Evolutionary conservation across 495 filamentous ascomycete species (phyloP), one percentile per base, ranked within the genome.

Genomic region (Parathielavia appendiculata): DNA sequence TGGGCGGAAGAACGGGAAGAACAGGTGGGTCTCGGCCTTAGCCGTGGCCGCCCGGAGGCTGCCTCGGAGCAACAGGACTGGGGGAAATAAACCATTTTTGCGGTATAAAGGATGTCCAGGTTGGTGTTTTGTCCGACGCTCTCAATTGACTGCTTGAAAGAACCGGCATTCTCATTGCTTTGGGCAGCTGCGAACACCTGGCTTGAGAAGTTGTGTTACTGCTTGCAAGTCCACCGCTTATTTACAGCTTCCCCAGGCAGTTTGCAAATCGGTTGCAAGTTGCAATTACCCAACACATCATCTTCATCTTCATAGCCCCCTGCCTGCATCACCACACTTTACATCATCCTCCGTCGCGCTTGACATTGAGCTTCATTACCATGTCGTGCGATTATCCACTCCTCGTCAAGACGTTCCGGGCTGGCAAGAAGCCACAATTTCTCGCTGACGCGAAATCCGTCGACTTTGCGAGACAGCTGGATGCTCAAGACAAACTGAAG

Each of bases 401-500:
- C 1, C 38, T 56, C 9, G 26, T 54, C 32, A 26, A 54, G 11
- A 44, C 54, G 49, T 51, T 65, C 14, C 51, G 61, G 6, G 57
- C 57, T 2, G 67, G 65, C 14, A 17, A 59, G 14, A 51, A 61
- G 9, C 47, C 60, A 7, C 19, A 51, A 5, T 70, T 68, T 23
- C 56, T 60, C 22, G 10, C 56, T 6, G 45, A 63, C 2, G 56
- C 67, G 7, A 59, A 49, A 7, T 56, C 58, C 0, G 30, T 64
- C 5, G 53, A 64, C 5, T 70, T 64, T 20, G 65, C 67, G 13
- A 30, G 60, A 36, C 30, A 44, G 5, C 73, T 90, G 17, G 92
- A 97, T 71, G 70, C 70, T 0, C 72, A 82, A 59, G 92, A 96
- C 70, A 69, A 77, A 22, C 79, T 97, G 30, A 68, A 71, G 22